These are phyloP conservation scores for Magnaporthiopsis incrustans DNA, from an alignment of 2,329 filamentous ascomycete genomes.

Conservation along the genomic window DNA sequence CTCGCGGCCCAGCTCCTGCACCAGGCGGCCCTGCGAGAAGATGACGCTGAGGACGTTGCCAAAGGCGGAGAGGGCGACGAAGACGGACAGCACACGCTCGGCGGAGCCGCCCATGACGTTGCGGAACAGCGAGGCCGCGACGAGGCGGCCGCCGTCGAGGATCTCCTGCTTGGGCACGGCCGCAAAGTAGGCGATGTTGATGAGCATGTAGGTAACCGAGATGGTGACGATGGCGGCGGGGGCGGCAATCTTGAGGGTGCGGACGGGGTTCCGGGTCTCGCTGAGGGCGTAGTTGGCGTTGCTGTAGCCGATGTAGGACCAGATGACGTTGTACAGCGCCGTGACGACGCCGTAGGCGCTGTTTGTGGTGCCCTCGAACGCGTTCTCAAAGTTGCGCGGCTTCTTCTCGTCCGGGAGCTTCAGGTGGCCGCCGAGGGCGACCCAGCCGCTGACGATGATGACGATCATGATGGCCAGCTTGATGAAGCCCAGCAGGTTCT, in stretches of 20 bases:
- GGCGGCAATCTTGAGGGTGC: slow-evolving; percentile 57
- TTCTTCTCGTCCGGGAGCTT: slow-evolving; percentile 42
- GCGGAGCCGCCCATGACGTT: slow-evolving; percentile 46
- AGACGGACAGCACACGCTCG: slow-evolving; percentile 53
- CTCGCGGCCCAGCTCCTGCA: slow-evolving; percentile 58
- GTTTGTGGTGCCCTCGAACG: slow-evolving; percentile 58
- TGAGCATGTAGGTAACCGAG: slow-evolving; percentile 56
- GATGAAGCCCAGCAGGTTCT: slow-evolving; percentile 57
- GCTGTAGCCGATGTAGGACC: slow-evolving; percentile 60
- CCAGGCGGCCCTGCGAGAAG: slow-evolving; percentile 59
- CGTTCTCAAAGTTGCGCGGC: slow-evolving; percentile 54
- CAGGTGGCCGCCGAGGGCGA: slow-evolving; percentile 52
- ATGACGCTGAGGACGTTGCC: slow-evolving; percentile 61
- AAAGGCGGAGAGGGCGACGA: slow-evolving; percentile 59
- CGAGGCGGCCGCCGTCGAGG: slow-evolving; percentile 38
- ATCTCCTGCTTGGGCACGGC: slow-evolving; percentile 47
- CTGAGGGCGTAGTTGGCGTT: slow-evolving; percentile 60
- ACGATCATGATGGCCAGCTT: slow-evolving; percentile 60
- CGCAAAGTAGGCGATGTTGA: slow-evolving; percentile 61
- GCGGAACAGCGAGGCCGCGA: slow-evolving; percentile 47
- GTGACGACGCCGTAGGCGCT: slow-evolving; percentile 61
- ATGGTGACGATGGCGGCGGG: slow-evolving; percentile 51
- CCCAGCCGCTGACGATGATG: slow-evolving; percentile 55
- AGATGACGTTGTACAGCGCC: slow-evolving; percentile 64
- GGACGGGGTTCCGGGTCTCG: slow-evolving; percentile 58